Evolutionary conservation across 768 basidiomycete species (phyloP).

Genomic region (Antrodiella citrinella): DNA sequence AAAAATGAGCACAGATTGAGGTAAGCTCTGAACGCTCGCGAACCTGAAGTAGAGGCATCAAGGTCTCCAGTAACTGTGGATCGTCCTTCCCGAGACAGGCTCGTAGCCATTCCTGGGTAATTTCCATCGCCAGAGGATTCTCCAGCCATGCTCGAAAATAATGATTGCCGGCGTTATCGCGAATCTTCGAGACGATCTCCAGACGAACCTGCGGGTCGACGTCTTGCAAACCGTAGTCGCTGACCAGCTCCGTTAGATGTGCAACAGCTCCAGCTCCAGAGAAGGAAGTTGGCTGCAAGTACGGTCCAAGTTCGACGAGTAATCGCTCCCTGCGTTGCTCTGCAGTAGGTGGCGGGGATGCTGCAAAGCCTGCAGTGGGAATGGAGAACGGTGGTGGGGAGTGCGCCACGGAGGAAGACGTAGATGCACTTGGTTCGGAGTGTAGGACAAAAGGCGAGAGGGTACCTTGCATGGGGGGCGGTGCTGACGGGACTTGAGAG

Average conservation of each 20-base stretch:
- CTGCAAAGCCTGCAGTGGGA: slow-evolving; percentile 10
- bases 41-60: slow-evolving; percentile 84
- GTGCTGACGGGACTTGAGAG: slow-evolving; percentile 11
- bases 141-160: slow-evolving; percentile 85
- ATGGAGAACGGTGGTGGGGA: slow-evolving; percentile 27
- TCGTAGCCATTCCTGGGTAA: slow-evolving; percentile 77
- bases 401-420: slow-evolving; percentile 22
- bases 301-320: slow-evolving; percentile 40
- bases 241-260: slow-evolving; percentile 49
- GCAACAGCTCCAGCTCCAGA: slow-evolving; percentile 62
- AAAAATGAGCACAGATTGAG: slow-evolving; percentile 1
- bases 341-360: slow-evolving; percentile 28
- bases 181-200: slow-evolving; percentile 73
- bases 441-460: slow-evolving; percentile 67
- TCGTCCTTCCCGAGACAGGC: slow-evolving; percentile 52
- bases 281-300: slow-evolving; percentile 52
- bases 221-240: slow-evolving; percentile 52
- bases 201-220: slow-evolving; percentile 58
- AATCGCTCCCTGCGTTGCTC: slow-evolving; percentile 53
- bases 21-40: slow-evolving; percentile 25
- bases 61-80: slow-evolving; percentile 54
- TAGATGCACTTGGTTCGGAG: slow-evolving; percentile 35
- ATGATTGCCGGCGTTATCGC: slow-evolving; percentile 78
- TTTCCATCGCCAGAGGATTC: slow-evolving; percentile 64
- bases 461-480: slow-evolving; percentile 45